These are phyloP conservation scores for Umbelopsis isabellina DNA, from an alignment of 192 early-diverging fungal genomes.

Conservation along the genomic window DNA sequence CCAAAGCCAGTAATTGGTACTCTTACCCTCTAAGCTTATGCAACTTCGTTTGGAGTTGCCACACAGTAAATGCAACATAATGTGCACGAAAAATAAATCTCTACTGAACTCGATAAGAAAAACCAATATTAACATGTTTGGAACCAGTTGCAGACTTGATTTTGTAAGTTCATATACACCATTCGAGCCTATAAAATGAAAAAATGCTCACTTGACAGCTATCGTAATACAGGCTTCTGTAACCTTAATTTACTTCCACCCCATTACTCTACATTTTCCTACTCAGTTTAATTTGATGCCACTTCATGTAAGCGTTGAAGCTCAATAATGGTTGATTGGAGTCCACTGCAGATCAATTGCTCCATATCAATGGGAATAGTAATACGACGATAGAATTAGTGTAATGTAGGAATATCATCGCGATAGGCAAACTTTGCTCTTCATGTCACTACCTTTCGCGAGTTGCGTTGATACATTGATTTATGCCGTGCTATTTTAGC, in stretches of 20 bases:
- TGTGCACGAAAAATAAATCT: not conserved
- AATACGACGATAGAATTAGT: no score
- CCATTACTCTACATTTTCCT: not conserved
- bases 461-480: no score
- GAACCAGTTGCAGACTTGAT: not conserved
- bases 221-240: slow-evolving; percentile 29
- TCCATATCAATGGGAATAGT: no score
- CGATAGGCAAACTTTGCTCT: no score
- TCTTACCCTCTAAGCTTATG: slow-evolving; percentile 12
- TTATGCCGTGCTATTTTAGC: no score
- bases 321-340: slow-evolving; percentile 31
- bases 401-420: no score
- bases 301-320: slow-evolving; percentile 29
- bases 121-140: no score
- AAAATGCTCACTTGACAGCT: slow-evolving; percentile 23
- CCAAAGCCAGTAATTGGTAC: not conserved
- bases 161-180: slow-evolving; percentile 28
- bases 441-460: no score
- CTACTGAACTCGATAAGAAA: not conserved
- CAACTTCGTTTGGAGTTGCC: slow-evolving; percentile 25
- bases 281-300: no score
- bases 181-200: slow-evolving; percentile 7
- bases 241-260: not conserved
- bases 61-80: slow-evolving; percentile 18
- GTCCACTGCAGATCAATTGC: slow-evolving; percentile 31